Evolutionary conservation across 2,329 filamentous ascomycete species (phyloP).

Genomic region (Celoporthe dispersa): DNA sequence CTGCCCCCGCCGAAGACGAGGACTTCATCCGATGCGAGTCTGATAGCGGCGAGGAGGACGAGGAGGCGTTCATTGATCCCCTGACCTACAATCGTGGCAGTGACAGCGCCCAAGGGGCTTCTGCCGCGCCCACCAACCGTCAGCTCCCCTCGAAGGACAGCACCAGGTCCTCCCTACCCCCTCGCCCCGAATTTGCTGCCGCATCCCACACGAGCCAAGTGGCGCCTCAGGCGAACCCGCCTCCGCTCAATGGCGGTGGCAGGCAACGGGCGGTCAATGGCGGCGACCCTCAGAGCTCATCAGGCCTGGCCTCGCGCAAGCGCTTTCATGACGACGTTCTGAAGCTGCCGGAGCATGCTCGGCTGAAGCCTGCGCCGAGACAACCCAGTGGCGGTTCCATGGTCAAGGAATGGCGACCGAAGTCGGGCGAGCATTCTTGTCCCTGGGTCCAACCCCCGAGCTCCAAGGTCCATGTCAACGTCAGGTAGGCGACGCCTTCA

Average conservation of each 20-base stretch:
- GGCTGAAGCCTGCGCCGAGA: conserved; percentile 55
- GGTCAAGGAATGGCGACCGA: conserved; percentile 56
- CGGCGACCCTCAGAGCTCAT: conserved; percentile 41
- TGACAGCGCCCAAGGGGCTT: conserved; percentile 1
- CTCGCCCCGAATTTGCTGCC: conserved; percentile 1
- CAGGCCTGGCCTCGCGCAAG: conserved; percentile 69
- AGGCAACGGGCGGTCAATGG: conserved; percentile 11
- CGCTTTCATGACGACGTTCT: conserved; percentile 73
- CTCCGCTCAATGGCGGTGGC: conserved; percentile 4
- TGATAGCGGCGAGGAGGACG: conserved; percentile 53
- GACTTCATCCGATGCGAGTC: conserved; percentile 92
- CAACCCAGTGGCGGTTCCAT: conserved; percentile 56
- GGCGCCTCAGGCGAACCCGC: not conserved
- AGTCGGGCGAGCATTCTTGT: conserved; percentile 46
- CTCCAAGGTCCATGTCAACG: conserved; percentile 46
- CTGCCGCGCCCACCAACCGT: conserved; percentile 18
- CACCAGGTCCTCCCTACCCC: not conserved
- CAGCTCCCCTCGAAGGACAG: conserved; percentile 2
- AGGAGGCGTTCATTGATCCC: conserved; percentile 29
- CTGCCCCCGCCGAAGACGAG: conserved; percentile 61
- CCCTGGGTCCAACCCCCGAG: conserved; percentile 70
- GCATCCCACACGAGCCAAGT: conserved; percentile 12
- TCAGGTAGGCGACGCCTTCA: conserved; percentile 18
- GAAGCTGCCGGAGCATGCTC: conserved; percentile 58
- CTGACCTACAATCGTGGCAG: conserved; percentile 24